These are phyloP conservation scores for Acanthamoeba comandoni DNA, from an alignment of 208 protist genomes.

Conservation along the genomic window DNA sequence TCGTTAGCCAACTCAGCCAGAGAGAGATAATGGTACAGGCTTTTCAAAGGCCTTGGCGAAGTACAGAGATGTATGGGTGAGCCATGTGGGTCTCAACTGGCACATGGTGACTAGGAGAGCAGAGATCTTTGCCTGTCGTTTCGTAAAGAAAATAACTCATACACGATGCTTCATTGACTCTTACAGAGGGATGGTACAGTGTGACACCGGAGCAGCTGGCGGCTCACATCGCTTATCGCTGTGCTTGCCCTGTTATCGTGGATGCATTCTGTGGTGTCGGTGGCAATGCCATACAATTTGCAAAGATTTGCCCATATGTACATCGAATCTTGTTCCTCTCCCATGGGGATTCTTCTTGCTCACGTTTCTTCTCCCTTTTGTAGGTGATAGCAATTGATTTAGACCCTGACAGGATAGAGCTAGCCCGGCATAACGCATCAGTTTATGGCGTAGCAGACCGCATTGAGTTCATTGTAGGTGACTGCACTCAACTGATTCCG, in stretches of 20 bases:
- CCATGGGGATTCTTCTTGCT: too few relatives aligned
- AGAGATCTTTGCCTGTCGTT: neutral
- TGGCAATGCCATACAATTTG: slow-evolving; percentile 90
- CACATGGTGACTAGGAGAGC: too few relatives aligned
- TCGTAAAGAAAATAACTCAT: slow-evolving; percentile 2
- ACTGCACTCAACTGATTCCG: slow-evolving; percentile 83
- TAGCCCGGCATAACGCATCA: slow-evolving; percentile 86
- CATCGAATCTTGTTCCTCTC: too few relatives aligned
- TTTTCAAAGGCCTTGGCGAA: too few relatives aligned
- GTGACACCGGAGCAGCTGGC: slow-evolving; percentile 81
- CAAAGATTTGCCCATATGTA: slow-evolving; percentile 78
- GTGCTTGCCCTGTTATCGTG: slow-evolving; percentile 55
- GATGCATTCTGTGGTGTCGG: slow-evolving; percentile 87
- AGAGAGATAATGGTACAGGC: too few relatives aligned
- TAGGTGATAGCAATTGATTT: slow-evolving; percentile 89
- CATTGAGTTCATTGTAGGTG: slow-evolving; percentile 88
- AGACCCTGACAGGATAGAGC: slow-evolving; percentile 80
- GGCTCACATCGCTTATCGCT: slow-evolving; percentile 76
- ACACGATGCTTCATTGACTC: neutral
- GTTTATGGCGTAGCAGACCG: slow-evolving; percentile 87
- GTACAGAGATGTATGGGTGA: too few relatives aligned
- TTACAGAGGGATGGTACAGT: slow-evolving; percentile 75
- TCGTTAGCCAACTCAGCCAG: too few relatives aligned
- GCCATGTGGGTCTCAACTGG: neutral
- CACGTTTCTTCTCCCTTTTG: neutral